These are phyloP conservation scores for Rhizopus sp. DNA, from an alignment of 371 early-diverging fungal genomes.

Conservation along the genomic window DNA sequence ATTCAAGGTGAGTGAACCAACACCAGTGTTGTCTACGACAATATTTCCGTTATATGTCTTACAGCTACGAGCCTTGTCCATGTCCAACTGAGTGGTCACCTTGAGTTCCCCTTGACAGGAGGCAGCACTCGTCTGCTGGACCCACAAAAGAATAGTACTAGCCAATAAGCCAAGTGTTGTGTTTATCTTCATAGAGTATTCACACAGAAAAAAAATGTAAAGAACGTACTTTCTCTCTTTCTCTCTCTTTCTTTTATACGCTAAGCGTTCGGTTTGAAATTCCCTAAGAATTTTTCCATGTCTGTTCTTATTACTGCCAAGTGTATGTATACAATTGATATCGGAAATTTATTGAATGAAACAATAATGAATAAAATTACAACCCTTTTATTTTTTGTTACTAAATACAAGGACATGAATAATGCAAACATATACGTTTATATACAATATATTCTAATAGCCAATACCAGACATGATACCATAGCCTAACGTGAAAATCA, in stretches of 20 bases:
- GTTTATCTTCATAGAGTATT: background rate
- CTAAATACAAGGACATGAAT: background rate
- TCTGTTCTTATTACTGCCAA: background rate
- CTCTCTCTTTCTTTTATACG: background rate
- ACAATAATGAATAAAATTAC: too few relatives aligned
- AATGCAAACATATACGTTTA: background rate
- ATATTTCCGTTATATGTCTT: constrained; percentile 45
- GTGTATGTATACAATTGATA: too few relatives aligned
- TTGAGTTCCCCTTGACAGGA: constrained; percentile 30
- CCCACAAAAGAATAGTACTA: constrained; percentile 6
- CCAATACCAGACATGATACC: constrained; percentile 63
- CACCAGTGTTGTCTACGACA: constrained; percentile 32
- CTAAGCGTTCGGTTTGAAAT: background rate
- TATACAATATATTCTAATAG: constrained; percentile 22
- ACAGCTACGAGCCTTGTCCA: constrained; percentile 43
- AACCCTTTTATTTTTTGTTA: background rate
- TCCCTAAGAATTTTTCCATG: background rate
- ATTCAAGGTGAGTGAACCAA: constrained; percentile 23
- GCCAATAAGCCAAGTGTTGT: constrained; percentile 9
- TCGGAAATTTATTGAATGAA: too few relatives aligned
- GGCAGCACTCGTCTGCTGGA: constrained; percentile 12
- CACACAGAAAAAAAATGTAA: background rate
- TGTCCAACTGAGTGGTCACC: constrained; percentile 40
- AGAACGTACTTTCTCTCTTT: too few relatives aligned
- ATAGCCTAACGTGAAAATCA: constrained; percentile 78